Conservation (phyloP, 495 filamentous ascomycete species). For the Aspergillus affinis region DNA sequence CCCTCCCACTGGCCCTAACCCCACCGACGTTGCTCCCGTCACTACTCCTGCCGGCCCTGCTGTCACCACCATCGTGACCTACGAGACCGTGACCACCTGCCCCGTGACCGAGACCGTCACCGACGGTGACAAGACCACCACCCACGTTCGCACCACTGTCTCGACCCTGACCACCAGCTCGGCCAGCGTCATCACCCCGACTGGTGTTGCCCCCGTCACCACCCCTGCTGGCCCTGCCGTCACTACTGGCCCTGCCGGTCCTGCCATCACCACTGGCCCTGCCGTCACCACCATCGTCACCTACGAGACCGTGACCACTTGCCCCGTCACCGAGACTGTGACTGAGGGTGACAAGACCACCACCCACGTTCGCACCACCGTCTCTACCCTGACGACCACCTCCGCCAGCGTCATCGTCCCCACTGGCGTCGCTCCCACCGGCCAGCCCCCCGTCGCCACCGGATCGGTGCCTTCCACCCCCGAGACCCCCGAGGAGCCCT, state of each 20-base stretch:
- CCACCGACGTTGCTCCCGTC: conserved; percentile 14
- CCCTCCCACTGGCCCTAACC: not conserved
- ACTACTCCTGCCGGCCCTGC: conserved; percentile 3
- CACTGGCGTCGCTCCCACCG: conserved; percentile 20
- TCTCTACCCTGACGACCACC: conserved; percentile 25
- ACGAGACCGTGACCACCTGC: conserved; percentile 30
- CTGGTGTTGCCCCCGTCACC: conserved; percentile 12
- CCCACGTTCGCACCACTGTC: conserved; percentile 33
- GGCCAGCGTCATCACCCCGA: conserved; percentile 18
- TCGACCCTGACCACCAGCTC: conserved; percentile 24
- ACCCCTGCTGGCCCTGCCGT: conserved; percentile 3
- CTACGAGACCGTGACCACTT: conserved; percentile 29
- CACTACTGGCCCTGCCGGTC: conserved; percentile 3
- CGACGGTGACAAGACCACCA: conserved; percentile 30
- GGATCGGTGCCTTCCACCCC: conserved; percentile 18
- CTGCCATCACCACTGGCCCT: not conserved
- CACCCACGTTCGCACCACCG: conserved; percentile 32
- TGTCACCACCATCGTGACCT: conserved; percentile 23
- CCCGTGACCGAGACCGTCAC: conserved; percentile 34
- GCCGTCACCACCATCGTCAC: conserved; percentile 21
- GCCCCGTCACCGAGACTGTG: conserved; percentile 34
- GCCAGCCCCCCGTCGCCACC: conserved; percentile 5
- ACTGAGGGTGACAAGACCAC: conserved; percentile 29
- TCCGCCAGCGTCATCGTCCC: conserved; percentile 20
- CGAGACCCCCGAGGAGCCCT: conserved; percentile 25